These are phyloP conservation scores for Elsinoe perseae DNA, from an alignment of 2,329 filamentous ascomycete species.

Conservation along the genomic window DNA sequence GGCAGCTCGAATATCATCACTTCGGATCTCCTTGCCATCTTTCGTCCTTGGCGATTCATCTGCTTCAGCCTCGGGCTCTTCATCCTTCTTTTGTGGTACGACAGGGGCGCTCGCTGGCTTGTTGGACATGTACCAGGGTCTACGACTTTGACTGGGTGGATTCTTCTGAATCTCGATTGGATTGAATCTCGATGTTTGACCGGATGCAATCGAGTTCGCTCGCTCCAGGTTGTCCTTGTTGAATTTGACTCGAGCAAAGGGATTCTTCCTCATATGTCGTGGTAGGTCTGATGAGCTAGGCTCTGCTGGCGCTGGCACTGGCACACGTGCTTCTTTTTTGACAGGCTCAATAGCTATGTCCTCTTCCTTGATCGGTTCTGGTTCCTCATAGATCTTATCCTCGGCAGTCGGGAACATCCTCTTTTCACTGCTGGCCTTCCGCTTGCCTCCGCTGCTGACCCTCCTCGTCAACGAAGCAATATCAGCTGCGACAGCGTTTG, in stretches of 20 bases:
- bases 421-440: constrained; percentile 26
- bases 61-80: constrained; percentile 35
- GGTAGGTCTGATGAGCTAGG: constrained; percentile 12
- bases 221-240: constrained; percentile 16
- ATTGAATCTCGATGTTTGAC: constrained; percentile 32
- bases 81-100: constrained; percentile 29
- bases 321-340: constrained; percentile 21
- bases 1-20: constrained; percentile 80
- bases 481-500: constrained; percentile 29
- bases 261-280: constrained; percentile 56
- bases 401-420: constrained; percentile 60
- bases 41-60: constrained; percentile 48
- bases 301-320: constrained; percentile 36
- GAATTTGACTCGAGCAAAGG: constrained; percentile 49
- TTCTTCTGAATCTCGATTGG: constrained; percentile 75
- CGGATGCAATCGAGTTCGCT: constrained; percentile 22
- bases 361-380: constrained; percentile 29
- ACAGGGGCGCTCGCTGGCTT: constrained; percentile 24
- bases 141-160: constrained; percentile 71
- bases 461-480: constrained; percentile 35
- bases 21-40: constrained; percentile 73
- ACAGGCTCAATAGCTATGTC: constrained; percentile 9
- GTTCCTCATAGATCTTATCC: constrained; percentile 85
- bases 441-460: constrained; percentile 58
- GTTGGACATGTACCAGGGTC: constrained; percentile 72